Conservation (phyloP, 495 filamentous ascomycete genomes). For the Neurospora terricola region DNA sequence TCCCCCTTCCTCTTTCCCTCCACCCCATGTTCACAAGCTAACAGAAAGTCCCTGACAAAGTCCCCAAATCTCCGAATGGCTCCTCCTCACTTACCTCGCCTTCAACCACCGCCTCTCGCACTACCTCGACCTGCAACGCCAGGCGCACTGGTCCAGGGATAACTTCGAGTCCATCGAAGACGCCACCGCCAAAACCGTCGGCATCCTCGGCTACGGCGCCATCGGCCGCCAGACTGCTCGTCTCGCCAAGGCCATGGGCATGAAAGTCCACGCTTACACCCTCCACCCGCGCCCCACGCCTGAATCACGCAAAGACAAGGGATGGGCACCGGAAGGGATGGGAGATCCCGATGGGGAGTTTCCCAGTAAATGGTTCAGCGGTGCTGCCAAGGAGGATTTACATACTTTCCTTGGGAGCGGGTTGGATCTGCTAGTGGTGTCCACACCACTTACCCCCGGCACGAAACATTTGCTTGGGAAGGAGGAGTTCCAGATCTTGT, state of each 20-base stretch:
- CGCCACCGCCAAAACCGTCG: conserved; percentile 35
- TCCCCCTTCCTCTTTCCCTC: too few species aligned
- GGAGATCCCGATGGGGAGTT: conserved; percentile 67
- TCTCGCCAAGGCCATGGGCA: conserved; percentile 62
- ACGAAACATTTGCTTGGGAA: conserved; percentile 54
- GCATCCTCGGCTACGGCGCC: conserved; percentile 33
- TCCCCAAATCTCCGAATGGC: conserved; percentile 80
- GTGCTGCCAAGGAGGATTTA: conserved; percentile 47
- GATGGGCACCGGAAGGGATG: conserved; percentile 64
- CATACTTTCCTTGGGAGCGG: conserved; percentile 58
- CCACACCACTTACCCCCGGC: conserved; percentile 61
- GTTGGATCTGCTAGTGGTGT: conserved; percentile 65
- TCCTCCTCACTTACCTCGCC: conserved; percentile 42
- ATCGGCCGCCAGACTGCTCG: conserved; percentile 69
- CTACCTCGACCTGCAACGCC: conserved; percentile 24
- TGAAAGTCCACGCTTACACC: conserved; percentile 76
- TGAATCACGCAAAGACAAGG: conserved; percentile 47
- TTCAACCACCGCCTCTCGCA: conserved; percentile 31
- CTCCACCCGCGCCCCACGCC: conserved; percentile 52
- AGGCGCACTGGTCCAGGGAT: conserved; percentile 38
- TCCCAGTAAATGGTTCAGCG: conserved; percentile 67
- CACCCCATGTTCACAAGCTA: too few species aligned
- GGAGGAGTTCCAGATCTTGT: conserved; percentile 57
- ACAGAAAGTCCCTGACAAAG: background rate
- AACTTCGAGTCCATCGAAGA: conserved; percentile 28